These are phyloP conservation scores for Daldinia eschscholtzii DNA, from an alignment of 2,329 filamentous ascomycete genomes.

Conservation along the genomic window DNA sequence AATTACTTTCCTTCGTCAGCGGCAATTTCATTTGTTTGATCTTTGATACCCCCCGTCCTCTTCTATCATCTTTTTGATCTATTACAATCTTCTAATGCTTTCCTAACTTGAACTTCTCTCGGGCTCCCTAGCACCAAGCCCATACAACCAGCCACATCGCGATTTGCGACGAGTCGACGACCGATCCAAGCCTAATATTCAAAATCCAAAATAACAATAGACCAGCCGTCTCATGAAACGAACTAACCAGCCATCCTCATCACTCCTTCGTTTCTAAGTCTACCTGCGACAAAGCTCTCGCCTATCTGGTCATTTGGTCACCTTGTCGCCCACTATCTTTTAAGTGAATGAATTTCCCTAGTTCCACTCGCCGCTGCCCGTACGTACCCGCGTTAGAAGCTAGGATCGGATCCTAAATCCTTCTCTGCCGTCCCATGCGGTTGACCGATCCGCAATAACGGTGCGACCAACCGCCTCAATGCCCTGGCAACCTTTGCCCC, in stretches of 20 bases:
- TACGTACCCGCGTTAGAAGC: constrained; percentile 37
- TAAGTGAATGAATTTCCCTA: constrained; percentile 19
- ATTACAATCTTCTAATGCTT: constrained; percentile 29
- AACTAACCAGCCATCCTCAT: constrained; percentile 16
- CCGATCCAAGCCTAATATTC: constrained; percentile 26
- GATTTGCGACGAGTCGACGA: constrained; percentile 37
- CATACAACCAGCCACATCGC: constrained; percentile 26
- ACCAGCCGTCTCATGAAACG: constrained; percentile 26
- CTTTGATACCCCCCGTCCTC: constrained; percentile 43
- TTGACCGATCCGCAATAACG: constrained; percentile 51
- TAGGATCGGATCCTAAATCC: constrained; percentile 19
- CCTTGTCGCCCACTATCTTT: constrained; percentile 18
- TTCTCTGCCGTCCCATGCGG: constrained; percentile 50
- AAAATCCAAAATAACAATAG: constrained; percentile 5
- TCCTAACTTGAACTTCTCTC: constrained; percentile 19
- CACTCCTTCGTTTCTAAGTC: constrained; percentile 9
- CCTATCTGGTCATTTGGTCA: constrained; percentile 3
- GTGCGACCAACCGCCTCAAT: constrained; percentile 64
- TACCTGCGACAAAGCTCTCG: constrained; percentile 23
- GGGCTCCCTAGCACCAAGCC: constrained; percentile 16
- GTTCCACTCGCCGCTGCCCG: constrained; percentile 17
- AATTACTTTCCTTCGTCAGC: constrained; percentile 35
- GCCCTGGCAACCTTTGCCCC: constrained; percentile 97
- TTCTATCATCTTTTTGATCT: constrained; percentile 29
- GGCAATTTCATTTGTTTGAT: constrained; percentile 39